A percentile compares a stretch with the other conserved stretches of the same genome.
These are phyloP conservation scores for Planoprotostelium fungivorum DNA, from an alignment of 78 protist genomes.

Conservation along the genomic window DNA sequence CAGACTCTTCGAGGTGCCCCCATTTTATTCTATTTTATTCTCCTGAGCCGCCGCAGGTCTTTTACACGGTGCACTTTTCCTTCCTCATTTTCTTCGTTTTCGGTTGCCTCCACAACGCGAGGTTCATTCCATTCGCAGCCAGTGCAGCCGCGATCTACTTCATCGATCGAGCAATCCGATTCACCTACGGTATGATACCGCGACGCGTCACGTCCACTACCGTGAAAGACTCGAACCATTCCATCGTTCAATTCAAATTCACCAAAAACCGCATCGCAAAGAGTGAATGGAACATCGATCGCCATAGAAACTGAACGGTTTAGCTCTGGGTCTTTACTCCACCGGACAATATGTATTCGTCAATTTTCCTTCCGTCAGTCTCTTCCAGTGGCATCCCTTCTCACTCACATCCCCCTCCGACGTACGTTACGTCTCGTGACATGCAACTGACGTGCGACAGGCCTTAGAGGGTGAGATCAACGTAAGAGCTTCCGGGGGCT, in stretches of 20 bases:
- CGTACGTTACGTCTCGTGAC: neutral
- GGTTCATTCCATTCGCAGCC: neutral
- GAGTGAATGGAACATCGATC: neutral
- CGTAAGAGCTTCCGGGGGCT: neutral
- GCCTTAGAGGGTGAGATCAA: neutral
- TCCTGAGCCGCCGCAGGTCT: too few species aligned
- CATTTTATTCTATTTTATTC: too few species aligned
- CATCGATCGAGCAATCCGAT: slow-evolving; percentile 1
- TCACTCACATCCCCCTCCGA: neutral
- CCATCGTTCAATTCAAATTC: neutral
- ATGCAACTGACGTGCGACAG: neutral
- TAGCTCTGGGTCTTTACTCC: neutral
- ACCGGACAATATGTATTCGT: slow-evolving; percentile 17
- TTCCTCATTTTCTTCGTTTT: neutral
- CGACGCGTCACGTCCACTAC: neutral
- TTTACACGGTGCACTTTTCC: neutral
- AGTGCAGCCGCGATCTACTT: neutral
- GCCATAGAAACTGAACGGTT: neutral
- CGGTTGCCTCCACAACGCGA: neutral
- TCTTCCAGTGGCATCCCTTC: slow-evolving; percentile 22
- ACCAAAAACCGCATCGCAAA: neutral
- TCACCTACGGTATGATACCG: neutral
- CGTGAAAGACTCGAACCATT: neutral
- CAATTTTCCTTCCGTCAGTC: neutral
- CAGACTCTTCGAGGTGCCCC: neutral